A percentile compares a stretch with the other conserved stretches of the same genome.
phyloP scores from a whole-genome alignment of 495 filamentous ascomycete genomes.

The Staphylotrichum tortipilum region DNA sequence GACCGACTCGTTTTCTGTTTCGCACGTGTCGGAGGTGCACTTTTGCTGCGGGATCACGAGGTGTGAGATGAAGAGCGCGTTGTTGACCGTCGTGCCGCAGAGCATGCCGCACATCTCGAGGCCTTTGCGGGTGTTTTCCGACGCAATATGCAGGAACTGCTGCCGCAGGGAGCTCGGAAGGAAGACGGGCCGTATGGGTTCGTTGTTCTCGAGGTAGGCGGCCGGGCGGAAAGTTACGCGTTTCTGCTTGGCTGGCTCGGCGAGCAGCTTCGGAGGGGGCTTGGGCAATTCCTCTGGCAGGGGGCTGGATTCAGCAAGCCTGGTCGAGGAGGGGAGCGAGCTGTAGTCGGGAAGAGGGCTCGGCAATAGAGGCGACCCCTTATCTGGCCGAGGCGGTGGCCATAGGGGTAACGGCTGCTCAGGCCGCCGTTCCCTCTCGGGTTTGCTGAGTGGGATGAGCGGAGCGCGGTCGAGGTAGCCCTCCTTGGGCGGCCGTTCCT shows the following conservation, averaged over 20 bases:
- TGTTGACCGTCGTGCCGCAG: conserved; percentile 81
- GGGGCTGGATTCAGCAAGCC: too few relatives aligned
- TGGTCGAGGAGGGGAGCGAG: too few relatives aligned
- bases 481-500: conserved; percentile 18
- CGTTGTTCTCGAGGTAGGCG: conserved; percentile 80
- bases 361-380: conserved; percentile 15
- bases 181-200: conserved; percentile 77
- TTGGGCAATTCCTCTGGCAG: conserved; percentile 19
- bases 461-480: conserved; percentile 5
- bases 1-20: conserved; percentile 73
- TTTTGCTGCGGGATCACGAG: conserved; percentile 88
- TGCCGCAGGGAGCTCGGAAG: conserved; percentile 66
- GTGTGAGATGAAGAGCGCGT: conserved; percentile 81
- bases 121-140: conserved; percentile 65
- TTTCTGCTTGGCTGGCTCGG: conserved; percentile 21
- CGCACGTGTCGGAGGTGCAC: conserved; percentile 85
- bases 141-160: conserved; percentile 62
- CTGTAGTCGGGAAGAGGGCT: background rate
- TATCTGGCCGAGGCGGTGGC: conserved; percentile 13
- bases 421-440: background rate
- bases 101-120: conserved; percentile 93
- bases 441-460: too few relatives aligned
- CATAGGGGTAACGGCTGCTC: background rate
- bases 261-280: conserved; percentile 27
- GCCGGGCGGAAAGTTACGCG: conserved; percentile 67